Conservation (phyloP, 208 protist genomes). For the Trypanosoma boissoni region DNA sequence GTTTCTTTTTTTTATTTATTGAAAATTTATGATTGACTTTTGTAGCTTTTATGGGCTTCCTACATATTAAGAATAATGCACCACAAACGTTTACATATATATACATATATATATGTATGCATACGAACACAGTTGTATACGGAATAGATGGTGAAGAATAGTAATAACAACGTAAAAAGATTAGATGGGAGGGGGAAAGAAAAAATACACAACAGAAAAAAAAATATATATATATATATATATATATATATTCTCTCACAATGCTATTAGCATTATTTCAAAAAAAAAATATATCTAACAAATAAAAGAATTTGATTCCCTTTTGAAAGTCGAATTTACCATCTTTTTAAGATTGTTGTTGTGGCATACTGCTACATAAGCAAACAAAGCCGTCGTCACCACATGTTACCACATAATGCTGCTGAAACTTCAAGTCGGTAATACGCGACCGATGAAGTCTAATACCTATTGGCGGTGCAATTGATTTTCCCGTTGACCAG, state of each 20-base stretch:
- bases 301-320: neutral
- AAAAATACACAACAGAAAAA: conserved; percentile 4
- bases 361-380: conserved; percentile 32
- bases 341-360: neutral
- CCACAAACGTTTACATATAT: too few relatives aligned
- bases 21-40: neutral
- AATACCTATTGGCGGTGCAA: conserved; percentile 30
- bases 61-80: too few relatives aligned
- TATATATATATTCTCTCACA: neutral
- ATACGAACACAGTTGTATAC: too few relatives aligned
- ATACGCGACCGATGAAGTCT: conserved; percentile 51
- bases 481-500: conserved; percentile 21
- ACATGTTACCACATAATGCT: conserved; percentile 59
- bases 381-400: conserved; percentile 62
- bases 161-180: conserved; percentile 7
- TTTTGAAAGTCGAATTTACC: neutral
- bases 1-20: conserved; percentile 6
- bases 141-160: too few relatives aligned
- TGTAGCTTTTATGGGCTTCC: neutral
- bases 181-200: conserved; percentile 1
- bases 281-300: neutral
- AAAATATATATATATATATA: neutral
- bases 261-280: neutral
- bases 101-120: too few relatives aligned
- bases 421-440: conserved; percentile 68